phyloP scores from a whole-genome alignment of 176 grass and related monocot species.

The Carex pumila region DNA sequence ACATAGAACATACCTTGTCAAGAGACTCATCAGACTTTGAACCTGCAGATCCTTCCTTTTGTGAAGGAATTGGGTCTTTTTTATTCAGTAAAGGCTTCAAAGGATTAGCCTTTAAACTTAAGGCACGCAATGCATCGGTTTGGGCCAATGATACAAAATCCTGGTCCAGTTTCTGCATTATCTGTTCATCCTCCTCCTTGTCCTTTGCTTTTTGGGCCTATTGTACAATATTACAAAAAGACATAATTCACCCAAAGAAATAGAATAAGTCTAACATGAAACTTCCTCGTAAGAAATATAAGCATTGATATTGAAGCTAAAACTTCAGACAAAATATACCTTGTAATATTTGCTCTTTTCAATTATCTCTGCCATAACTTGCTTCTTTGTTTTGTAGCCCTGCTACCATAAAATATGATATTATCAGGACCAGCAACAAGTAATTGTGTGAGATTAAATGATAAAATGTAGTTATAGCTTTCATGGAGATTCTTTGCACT shows the following conservation, averaged over 20 bases:
- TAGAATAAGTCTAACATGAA: neutral
- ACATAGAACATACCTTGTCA: conserved; percentile 34
- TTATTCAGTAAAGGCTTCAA: conserved; percentile 40
- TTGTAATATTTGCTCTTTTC: conserved; percentile 98
- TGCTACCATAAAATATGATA: conserved; percentile 26
- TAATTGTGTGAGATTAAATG: neutral
- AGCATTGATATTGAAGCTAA: neutral
- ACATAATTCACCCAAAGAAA: conserved; percentile 3
- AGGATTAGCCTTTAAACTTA: conserved; percentile 45
- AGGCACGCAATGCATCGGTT: conserved; percentile 42
- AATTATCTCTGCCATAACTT: conserved; percentile 96
- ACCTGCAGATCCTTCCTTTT: conserved; percentile 28
- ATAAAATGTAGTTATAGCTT: neutral
- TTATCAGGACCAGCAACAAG: neutral
- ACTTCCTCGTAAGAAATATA: conserved; percentile 11
- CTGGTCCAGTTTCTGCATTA: conserved; percentile 71
- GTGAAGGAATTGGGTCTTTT: conserved; percentile 20
- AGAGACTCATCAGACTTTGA: conserved; percentile 34
- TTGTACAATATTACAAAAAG: conserved; percentile 12
- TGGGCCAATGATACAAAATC: conserved; percentile 70
- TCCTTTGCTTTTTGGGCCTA: conserved; percentile 90
- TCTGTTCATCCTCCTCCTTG: conserved; percentile 72
- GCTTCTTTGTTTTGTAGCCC: conserved; percentile 86
- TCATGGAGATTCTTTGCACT: neutral
- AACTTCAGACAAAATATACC: conserved; percentile 25